These are phyloP conservation scores for Phytophthora constricta DNA, from an alignment of 352 stramenopile species.

Conservation along the genomic window DNA sequence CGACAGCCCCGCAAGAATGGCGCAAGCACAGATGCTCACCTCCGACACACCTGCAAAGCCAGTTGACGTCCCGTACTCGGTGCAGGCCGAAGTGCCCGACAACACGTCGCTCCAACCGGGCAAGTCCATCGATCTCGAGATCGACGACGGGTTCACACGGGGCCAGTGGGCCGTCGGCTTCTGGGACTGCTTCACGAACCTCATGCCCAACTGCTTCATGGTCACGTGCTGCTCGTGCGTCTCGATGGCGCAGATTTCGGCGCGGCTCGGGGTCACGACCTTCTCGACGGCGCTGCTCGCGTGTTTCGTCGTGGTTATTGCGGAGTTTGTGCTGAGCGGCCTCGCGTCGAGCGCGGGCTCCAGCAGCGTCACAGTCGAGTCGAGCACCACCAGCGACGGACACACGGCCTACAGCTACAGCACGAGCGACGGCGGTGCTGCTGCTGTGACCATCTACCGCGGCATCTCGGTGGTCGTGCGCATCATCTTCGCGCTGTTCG, in stretches of 20 bases:
- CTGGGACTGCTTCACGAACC: constrained; percentile 51
- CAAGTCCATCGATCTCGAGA: constrained; percentile 26
- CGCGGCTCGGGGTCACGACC: constrained; percentile 43
- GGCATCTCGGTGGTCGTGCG: constrained; percentile 23
- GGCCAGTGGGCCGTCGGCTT: constrained; percentile 34
- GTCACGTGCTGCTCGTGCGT: constrained; percentile 53
- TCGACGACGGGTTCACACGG: constrained; percentile 21
- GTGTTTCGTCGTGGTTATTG: constrained; percentile 31
- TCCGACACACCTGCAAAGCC: constrained; percentile 22
- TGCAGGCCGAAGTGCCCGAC: constrained; percentile 8
- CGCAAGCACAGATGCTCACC: constrained; percentile 14
- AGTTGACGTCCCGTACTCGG: constrained; percentile 25
- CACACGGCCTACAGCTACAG: constrained; percentile 19
- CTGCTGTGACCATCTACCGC: constrained; percentile 21
- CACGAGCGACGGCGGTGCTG: constrained; percentile 14
- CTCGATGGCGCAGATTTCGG: constrained; percentile 48
- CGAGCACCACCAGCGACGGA: constrained; percentile 12
- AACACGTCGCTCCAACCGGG: background rate
- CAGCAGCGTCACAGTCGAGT: constrained; percentile 27
- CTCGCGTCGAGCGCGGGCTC: constrained; percentile 15
- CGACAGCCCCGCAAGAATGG: constrained; percentile 13
- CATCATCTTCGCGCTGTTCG: constrained; percentile 26
- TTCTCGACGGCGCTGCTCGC: constrained; percentile 38
- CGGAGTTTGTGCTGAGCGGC: constrained; percentile 21
- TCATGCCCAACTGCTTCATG: constrained; percentile 59